Evolutionary conservation across 108 stramenopile species (phyloP).

Genomic region (Stephanodiscus minutulus): DNA sequence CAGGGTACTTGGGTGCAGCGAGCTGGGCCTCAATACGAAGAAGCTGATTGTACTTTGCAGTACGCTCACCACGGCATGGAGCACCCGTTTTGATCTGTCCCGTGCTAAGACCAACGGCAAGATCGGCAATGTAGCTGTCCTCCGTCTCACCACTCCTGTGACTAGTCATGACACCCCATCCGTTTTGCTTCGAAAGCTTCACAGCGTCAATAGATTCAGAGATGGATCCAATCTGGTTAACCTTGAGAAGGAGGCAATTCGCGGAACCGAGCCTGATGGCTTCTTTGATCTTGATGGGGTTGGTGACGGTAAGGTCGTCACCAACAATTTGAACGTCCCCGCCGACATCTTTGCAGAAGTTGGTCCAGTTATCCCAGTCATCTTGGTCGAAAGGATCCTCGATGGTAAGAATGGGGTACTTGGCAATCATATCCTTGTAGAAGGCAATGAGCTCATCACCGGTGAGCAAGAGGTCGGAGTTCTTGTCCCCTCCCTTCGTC

Average conservation of each 20-base stretch:
- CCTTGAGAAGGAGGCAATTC: conserved; percentile 99
- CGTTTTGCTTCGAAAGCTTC: conserved; percentile 96
- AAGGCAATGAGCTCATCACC: conserved; percentile 95
- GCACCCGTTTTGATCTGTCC: conserved; percentile 99
- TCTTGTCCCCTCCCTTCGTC: conserved; percentile 81
- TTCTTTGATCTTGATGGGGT: conserved; percentile 94
- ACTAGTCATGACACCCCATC: conserved; percentile 99
- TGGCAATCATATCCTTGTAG: conserved; percentile 88
- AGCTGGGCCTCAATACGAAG: conserved; percentile 85
- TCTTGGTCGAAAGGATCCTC: conserved; percentile 99
- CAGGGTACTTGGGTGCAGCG: conserved; percentile 77
- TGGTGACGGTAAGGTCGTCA: conserved; percentile 99
- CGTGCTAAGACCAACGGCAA: conserved; percentile 98
- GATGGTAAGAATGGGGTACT: conserved; percentile 99
- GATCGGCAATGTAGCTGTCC: conserved; percentile 99
- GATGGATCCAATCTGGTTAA: conserved; percentile 99
- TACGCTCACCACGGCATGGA: conserved; percentile 98
- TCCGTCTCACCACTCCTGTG: conserved; percentile 99
- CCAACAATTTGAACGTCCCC: conserved; percentile 96
- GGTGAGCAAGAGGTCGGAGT: conserved; percentile 77
- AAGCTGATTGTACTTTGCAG: conserved; percentile 98
- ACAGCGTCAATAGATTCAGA: conserved; percentile 99
- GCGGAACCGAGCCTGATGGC: conserved; percentile 91
- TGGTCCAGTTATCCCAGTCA: conserved; percentile 97
- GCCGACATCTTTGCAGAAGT: conserved; percentile 88